Evolutionary conservation across 768 basidiomycete genomes (phyloP).

Genomic region (Termitomyces sp.): DNA sequence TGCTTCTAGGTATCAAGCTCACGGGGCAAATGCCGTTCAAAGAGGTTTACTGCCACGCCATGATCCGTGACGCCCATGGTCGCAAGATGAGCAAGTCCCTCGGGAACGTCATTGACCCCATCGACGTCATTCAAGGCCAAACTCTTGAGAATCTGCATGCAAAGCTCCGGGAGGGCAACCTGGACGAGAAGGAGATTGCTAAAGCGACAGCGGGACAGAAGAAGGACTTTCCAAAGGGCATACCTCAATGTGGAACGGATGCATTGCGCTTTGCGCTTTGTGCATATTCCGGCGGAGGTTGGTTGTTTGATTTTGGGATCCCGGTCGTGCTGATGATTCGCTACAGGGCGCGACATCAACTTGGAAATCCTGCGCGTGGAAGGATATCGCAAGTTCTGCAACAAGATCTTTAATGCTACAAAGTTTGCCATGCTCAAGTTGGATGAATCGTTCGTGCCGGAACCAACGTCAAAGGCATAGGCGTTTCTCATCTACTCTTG

Average conservation of each 20-base stretch:
- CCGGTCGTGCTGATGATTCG: not conserved
- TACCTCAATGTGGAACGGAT: conserved; percentile 97
- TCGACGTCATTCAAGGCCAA: conserved; percentile 89
- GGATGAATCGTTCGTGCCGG: conserved; percentile 77
- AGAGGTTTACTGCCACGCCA: conserved; percentile 96
- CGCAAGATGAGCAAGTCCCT: conserved; percentile 99
- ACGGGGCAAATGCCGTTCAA: conserved; percentile 91
- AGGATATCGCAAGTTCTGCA: conserved; percentile 99
- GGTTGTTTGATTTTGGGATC: not conserved
- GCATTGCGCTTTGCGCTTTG: conserved; percentile 93
- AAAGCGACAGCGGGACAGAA: conserved; percentile 96
- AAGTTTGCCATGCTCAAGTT: conserved; percentile 99
- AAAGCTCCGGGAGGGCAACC: conserved; percentile 85
- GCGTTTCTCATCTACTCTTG: conserved; percentile 28
- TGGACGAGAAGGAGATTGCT: conserved; percentile 87
- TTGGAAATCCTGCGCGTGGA: conserved; percentile 93
- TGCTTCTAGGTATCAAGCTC: conserved; percentile 82
- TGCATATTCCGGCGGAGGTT: conserved; percentile 89
- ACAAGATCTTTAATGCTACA: conserved; percentile 98
- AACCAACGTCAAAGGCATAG: conserved; percentile 61
- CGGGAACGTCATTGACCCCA: conserved; percentile 95
- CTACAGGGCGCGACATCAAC: conserved; percentile 89
- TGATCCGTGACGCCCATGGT: conserved; percentile 98
- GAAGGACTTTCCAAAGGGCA: conserved; percentile 98
- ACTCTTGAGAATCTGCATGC: conserved; percentile 74